A percentile compares a stretch with the other conserved stretches of the same genome.
Evolutionary conservation across 1,284 basidiomycete species (phyloP).

Genomic region (Caloboletus firmus): DNA sequence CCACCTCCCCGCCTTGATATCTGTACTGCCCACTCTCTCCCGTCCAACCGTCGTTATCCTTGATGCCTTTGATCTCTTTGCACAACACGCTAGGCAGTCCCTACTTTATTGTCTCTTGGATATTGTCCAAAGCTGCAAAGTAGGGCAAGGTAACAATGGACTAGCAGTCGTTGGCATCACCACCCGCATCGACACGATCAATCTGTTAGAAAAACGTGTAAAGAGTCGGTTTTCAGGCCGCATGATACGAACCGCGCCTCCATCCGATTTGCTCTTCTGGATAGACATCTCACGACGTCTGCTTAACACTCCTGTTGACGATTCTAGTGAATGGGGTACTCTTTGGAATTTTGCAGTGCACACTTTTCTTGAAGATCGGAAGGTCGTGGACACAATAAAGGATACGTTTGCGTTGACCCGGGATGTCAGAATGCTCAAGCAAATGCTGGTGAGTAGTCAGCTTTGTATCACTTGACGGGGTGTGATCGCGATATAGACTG

Average conservation of each 20-base stretch:
- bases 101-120: conserved; percentile 89
- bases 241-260: conserved; percentile 74
- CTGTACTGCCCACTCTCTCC: conserved; percentile 71
- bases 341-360: conserved; percentile 65
- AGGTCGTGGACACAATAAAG: conserved; percentile 45
- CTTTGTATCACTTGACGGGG: conserved; percentile 21
- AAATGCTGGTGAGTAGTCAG: conserved; percentile 59
- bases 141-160: conserved; percentile 57
- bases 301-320: conserved; percentile 39
- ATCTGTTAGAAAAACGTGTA: conserved; percentile 89
- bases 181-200: conserved; percentile 82
- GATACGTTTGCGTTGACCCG: conserved; percentile 67
- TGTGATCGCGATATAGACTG: conserved; percentile 45
- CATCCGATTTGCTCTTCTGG: conserved; percentile 55
- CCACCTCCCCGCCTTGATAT: conserved; percentile 79
- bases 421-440: conserved; percentile 64
- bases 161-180: conserved; percentile 84
- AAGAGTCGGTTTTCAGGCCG: conserved; percentile 94
- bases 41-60: conserved; percentile 82
- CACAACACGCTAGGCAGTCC: conserved; percentile 84
- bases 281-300: conserved; percentile 44
- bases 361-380: conserved; percentile 50
- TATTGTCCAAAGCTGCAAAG: conserved; percentile 70
- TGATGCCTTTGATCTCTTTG: conserved; percentile 91
- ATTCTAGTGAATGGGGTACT: conserved; percentile 46